Conservation (phyloP, 768 basidiomycete genomes). For the Astraeus odoratus region DNA sequence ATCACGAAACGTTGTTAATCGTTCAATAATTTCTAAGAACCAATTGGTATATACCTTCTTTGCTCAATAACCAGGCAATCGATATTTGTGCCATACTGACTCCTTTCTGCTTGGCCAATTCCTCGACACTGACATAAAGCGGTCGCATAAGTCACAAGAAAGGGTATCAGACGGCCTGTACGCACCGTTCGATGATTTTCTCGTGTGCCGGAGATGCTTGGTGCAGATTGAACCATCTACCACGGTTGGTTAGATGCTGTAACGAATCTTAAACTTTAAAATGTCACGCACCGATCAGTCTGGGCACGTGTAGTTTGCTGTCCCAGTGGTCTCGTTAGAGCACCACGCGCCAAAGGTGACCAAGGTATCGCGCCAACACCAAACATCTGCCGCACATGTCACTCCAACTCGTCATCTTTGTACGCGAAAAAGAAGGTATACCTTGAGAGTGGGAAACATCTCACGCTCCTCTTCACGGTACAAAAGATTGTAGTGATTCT, state of each 20-base stretch:
- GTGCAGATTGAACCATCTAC: too few species aligned
- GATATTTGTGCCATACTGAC: constrained; percentile 39
- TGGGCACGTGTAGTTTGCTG: too few species aligned
- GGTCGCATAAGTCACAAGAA: neutral
- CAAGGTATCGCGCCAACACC: constrained; percentile 42
- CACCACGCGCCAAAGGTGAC: constrained; percentile 35
- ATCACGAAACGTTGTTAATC: neutral
- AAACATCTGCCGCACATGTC: constrained; percentile 24
- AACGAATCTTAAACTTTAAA: too few species aligned
- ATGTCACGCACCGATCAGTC: too few species aligned
- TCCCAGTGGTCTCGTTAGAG: constrained; percentile 28
- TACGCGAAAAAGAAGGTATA: too few species aligned
- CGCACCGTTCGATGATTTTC: constrained; percentile 22
- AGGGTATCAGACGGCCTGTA: neutral
- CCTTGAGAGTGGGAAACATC: constrained; percentile 46
- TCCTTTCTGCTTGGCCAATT: constrained; percentile 30
- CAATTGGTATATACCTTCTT: too few species aligned
- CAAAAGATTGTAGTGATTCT: constrained; percentile 49
- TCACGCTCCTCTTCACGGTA: constrained; percentile 59
- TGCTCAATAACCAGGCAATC: constrained; percentile 32
- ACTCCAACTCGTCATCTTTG: too few species aligned
- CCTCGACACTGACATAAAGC: constrained; percentile 28
- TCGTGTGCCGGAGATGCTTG: too few species aligned
- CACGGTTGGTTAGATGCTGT: too few species aligned
- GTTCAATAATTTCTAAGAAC: constrained; percentile 5